Percentiles rank a stretch among this genome's conserved stretches.
Conservation (phyloP, 192 early-diverging fungal species). For the Coemansia sp. region DNA sequence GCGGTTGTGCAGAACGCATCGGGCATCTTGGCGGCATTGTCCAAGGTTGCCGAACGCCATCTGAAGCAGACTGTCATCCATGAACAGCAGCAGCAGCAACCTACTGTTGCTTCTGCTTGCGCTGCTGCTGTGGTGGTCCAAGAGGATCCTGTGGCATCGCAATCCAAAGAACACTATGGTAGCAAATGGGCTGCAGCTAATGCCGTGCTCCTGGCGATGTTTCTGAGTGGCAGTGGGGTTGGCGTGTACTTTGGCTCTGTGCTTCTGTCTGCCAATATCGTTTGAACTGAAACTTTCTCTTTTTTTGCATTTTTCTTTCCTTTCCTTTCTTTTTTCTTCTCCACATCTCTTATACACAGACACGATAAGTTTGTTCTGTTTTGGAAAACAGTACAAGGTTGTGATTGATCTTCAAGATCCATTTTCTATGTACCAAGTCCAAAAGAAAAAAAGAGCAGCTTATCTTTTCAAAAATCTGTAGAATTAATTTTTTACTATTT, state of each 20-base stretch:
- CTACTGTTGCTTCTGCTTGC: not conserved
- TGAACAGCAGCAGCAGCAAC: too few species aligned
- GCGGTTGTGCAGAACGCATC: constrained; percentile 18
- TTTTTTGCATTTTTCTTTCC: constrained; percentile 1
- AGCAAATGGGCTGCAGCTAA: not conserved
- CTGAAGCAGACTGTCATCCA: not conserved
- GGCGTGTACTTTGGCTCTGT: constrained; percentile 14
- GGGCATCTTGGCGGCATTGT: constrained; percentile 9
- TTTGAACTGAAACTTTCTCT: not conserved
- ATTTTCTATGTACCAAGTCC: too few species aligned
- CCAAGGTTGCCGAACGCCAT: not conserved
- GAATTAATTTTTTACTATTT: too few species aligned
- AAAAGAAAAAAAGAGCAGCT: too few species aligned
- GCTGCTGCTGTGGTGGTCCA: not conserved
- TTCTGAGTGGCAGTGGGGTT: constrained; percentile 9
- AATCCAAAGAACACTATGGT: not conserved
- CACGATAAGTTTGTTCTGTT: too few species aligned
- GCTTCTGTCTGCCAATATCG: constrained; percentile 6
- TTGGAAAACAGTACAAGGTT: too few species aligned
- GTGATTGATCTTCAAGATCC: too few species aligned
- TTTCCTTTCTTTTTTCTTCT: too few species aligned
- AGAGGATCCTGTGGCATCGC: not conserved
- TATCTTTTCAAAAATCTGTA: too few species aligned
- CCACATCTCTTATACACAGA: too few species aligned
- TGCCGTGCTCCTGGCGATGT: constrained; percentile 1